phyloP scores from a whole-genome alignment of 2,329 filamentous ascomycete species.

The Exserohilum turcica region DNA sequence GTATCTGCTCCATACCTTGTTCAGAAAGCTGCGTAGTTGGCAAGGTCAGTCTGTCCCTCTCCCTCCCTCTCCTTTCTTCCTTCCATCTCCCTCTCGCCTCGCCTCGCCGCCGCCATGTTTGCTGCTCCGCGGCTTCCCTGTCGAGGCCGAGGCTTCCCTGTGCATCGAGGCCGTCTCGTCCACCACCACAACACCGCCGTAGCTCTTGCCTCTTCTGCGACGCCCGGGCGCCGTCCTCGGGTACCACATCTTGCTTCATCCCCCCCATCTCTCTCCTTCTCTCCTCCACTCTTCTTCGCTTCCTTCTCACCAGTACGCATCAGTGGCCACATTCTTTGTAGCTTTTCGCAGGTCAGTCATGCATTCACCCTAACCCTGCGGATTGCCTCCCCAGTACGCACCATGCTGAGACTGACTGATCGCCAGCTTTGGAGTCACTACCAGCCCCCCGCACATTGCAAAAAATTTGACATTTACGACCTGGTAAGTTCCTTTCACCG shows the following conservation, averaged over 20 bases:
- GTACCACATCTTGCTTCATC: conserved; percentile 24
- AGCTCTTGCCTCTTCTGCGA: conserved; percentile 37
- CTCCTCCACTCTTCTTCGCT: conserved; percentile 43
- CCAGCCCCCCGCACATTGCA: conserved; percentile 46
- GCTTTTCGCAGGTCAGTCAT: conserved; percentile 48
- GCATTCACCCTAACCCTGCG: conserved; percentile 4
- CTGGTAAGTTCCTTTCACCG: conserved; percentile 37
- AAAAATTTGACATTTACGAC: conserved; percentile 49
- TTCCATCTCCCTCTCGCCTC: no score
- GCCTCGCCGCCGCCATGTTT: conserved; percentile 7
- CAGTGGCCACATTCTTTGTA: conserved; percentile 54
- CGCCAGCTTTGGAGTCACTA: conserved; percentile 50
- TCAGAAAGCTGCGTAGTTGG: conserved; percentile 6
- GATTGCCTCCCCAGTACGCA: background rate
- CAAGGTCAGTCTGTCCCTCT: conserved; percentile 31
- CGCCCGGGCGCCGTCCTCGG: conserved; percentile 28
- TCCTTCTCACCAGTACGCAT: conserved; percentile 50
- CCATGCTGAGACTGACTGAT: conserved; percentile 22
- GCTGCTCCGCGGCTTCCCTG: conserved; percentile 18
- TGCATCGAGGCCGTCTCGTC: conserved; percentile 10
- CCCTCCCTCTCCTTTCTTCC: background rate
- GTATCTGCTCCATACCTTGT: conserved; percentile 22
- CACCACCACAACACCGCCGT: conserved; percentile 21
- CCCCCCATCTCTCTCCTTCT: conserved; percentile 14
- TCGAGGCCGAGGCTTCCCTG: conserved; percentile 27